Percentiles rank a stretch among this genome's conserved stretches.
Evolutionary conservation across 1,284 basidiomycete genomes (phyloP).

Genomic region (Pseudozyma thailandica): DNA sequence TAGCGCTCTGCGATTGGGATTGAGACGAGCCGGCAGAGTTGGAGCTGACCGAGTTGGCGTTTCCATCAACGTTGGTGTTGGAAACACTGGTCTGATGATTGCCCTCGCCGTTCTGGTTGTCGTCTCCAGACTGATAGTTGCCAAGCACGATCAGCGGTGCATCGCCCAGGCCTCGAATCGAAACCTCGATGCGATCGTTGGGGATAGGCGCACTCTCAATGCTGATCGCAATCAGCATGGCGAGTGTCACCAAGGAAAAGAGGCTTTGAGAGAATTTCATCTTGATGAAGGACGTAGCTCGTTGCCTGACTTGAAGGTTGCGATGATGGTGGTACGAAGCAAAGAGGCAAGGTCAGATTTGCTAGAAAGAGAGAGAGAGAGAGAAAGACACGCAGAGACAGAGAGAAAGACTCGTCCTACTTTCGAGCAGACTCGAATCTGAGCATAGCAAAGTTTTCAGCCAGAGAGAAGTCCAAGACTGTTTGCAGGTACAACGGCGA

Average conservation of each 20-base stretch:
- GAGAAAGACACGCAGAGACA: too few relatives aligned
- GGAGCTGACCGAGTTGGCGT: constrained; percentile 30
- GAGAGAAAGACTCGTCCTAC: too few relatives aligned
- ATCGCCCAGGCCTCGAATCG: constrained; percentile 21
- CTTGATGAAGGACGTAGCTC: not conserved
- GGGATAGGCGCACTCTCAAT: constrained; percentile 9
- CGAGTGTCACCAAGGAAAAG: not conserved
- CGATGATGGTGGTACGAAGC: not conserved
- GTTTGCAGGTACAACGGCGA: too few relatives aligned
- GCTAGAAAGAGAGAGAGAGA: too few relatives aligned
- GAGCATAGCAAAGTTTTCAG: too few relatives aligned
- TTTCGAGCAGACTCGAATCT: too few relatives aligned
- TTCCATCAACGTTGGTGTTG: constrained; percentile 28
- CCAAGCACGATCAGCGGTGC: constrained; percentile 29
- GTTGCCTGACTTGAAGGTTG: not conserved
- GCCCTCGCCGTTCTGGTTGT: constrained; percentile 25
- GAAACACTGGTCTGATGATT: constrained; percentile 20
- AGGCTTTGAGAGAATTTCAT: not conserved
- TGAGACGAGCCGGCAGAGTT: constrained; percentile 24
- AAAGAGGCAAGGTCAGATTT: too few relatives aligned
- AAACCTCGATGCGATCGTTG: constrained; percentile 2
- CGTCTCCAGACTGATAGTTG: constrained; percentile 28
- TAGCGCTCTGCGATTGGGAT: constrained; percentile 18
- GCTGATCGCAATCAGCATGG: constrained; percentile 8
- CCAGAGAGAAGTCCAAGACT: too few relatives aligned